Percentiles rank a stretch among this genome's conserved stretches.
Conservation (phyloP, 768 basidiomycete species). For the Epithele typhae region DNA sequence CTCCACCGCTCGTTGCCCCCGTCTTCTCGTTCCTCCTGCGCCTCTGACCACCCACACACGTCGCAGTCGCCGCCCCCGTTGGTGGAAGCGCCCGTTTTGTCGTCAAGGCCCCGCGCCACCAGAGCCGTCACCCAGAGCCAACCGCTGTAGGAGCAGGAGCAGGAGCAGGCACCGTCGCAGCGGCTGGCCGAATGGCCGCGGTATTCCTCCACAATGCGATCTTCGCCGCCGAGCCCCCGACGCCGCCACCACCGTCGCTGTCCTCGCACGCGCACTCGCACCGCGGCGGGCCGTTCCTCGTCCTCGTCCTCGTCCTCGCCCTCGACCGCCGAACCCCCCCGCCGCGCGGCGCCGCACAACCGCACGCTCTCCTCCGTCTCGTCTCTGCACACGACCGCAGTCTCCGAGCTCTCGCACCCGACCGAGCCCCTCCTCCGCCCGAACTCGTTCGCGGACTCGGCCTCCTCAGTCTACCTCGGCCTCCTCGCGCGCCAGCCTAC, state of each 20-base stretch:
- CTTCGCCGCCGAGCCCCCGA: constrained; percentile 29
- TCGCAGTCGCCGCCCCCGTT: no score
- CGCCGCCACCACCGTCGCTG: constrained; percentile 15
- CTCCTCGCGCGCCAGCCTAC: constrained; percentile 34
- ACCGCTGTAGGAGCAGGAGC: no score
- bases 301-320: background rate
- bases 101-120: no score
- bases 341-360: constrained; percentile 11
- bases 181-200: constrained; percentile 44
- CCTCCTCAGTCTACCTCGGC: constrained; percentile 33
- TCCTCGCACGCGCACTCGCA: constrained; percentile 8
- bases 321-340: background rate
- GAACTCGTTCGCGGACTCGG: constrained; percentile 11
- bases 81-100: no score
- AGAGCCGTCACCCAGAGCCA: no score
- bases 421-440: constrained; percentile 28
- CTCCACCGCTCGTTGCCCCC: no score
- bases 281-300: constrained; percentile 10
- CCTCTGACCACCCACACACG: no score
- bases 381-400: constrained; percentile 22
- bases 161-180: background rate
- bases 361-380: constrained; percentile 28
- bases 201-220: constrained; percentile 54
- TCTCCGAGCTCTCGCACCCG: constrained; percentile 27
- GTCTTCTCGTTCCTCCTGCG: no score